Percentiles rank a stretch among this genome's conserved stretches.
Evolutionary conservation across 2,329 filamentous ascomycete genomes (phyloP).

Genomic region (Cladosporium sp.): DNA sequence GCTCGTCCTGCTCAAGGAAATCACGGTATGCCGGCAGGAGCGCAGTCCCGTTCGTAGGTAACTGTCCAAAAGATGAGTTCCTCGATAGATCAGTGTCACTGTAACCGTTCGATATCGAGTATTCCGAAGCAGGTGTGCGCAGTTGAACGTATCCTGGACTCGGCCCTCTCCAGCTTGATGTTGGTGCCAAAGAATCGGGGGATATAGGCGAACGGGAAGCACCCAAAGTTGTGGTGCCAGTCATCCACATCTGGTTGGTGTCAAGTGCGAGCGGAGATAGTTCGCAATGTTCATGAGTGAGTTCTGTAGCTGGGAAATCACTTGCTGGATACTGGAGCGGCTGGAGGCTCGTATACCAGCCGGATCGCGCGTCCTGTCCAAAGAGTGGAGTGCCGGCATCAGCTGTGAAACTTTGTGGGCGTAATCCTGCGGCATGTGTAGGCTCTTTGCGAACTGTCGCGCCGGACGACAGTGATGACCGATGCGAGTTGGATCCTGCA

Average conservation of each 20-base stretch:
- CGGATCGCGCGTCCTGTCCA: neutral
- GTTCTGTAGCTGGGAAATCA: neutral
- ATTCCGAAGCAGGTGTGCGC: neutral
- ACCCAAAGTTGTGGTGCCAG: neutral
- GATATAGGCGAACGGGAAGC: constrained; percentile 3
- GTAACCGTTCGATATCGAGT: neutral
- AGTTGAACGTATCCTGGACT: neutral
- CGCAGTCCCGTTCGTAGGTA: neutral
- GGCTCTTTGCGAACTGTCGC: neutral
- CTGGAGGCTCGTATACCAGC: neutral
- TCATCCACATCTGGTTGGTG: neutral
- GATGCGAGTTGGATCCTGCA: neutral
- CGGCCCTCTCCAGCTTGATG: neutral
- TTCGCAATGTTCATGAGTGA: neutral
- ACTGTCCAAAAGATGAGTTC: neutral
- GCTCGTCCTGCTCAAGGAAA: constrained; percentile 23
- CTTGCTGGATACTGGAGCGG: neutral
- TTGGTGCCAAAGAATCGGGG: neutral
- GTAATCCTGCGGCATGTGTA: neutral
- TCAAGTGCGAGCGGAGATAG: neutral
- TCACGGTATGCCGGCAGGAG: constrained; percentile 23
- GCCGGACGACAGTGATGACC: neutral
- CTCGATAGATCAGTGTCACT: neutral
- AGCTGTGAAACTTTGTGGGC: constrained; percentile 22
- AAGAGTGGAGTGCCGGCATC: neutral